Evolutionary conservation across 345 rosid species (phyloP), one percentile per base, ranked within the genome.

Genomic region (Arabidopsis suecica): DNA sequence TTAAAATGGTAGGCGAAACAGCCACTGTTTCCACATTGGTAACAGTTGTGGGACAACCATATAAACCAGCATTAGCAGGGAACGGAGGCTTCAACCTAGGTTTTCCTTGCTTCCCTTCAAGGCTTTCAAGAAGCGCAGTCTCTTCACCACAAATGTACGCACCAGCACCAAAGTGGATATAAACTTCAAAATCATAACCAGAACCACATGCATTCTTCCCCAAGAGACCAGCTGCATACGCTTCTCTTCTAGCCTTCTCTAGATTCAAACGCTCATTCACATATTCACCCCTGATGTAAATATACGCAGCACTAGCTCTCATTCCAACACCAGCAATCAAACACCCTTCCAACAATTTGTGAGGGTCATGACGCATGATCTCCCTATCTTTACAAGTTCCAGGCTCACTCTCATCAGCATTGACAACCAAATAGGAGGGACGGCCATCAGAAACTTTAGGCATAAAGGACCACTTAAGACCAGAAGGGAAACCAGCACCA

Each of bases 351-450:
- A 96, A 80, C 71, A 96, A 76, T 77, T 96, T 96, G 82, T 96
- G 99, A 42, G 98, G 99, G 79, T 96, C 98, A 50, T 91, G 99
- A 44, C 97, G 88, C 98, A 93, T 89, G 65, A 96, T 93, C 65
- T 93, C 99, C 84, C 98, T 88, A 72, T 96, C 99, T 79, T 93
- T 96, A 74, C 99, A 93, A 65, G 99, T 96, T 70, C 97, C 98
- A n/a, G 99, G 99, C 82, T 96, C 99, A 89, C 99, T 96, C 86
- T 96, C 99, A 88, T 96, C 98, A 34, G 96, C 99, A 60, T 93
- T 93, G 38, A 96, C 98, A 68, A 93, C 99, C 73, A 96, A 93
- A 84, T 93, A 96, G 20, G 97, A 91, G 1, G 99, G 99, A 44
- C 97, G 99, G 1, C 98, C 96, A 79, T 93, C 99, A 55, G 98